Evolutionary conservation across 202 grass and related monocot species (phyloP), one percentile per base, ranked within the genome.

Genomic region (Sporobolus alterniflorus): DNA sequence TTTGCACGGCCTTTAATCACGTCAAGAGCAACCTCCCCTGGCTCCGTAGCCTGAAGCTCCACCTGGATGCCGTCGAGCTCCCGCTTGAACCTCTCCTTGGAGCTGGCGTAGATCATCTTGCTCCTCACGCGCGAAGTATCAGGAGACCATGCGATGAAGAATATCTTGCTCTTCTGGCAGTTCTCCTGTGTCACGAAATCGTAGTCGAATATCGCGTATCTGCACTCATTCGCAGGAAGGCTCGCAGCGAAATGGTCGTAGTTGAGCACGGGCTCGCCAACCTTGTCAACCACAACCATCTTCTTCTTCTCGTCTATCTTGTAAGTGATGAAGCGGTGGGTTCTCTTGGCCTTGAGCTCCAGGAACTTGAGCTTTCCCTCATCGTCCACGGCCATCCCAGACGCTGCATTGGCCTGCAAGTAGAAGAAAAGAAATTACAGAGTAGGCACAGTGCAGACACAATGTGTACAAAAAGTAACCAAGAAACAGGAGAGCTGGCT

Each of bases 161-260:
- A 90, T 49, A 97, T 97, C 92, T 89, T 94, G 94, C 94, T 97
- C 85, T 94, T 97, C 69, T 88, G 94, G 82, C 92, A 93, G 51
- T 92, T 94, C 90, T 94, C 94, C 57, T 80, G 69, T 1, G 89
- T 93, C 30, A 97, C 83, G 15, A 96, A 93, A 68, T 93, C 94
- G 1, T 90, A 97, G 64, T 97, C 94, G 24, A 90, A 97, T 33
- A 96, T 86, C 0, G 90, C 90, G 0, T 96, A 96, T 74, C 93
- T 83, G 86, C 93, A 96, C 73, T 96, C 93, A 2, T 91, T 86
- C 0, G 72, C 65, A 1, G 93, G 93, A 31, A 96, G 90, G 85
- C 83, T 81, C 0, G 93, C 90, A 0, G 90, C 84, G 5, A 96
- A 93, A 11, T 93, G 88, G 0, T 96, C 90, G 0, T 96, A 96